Base-by-base conservation (phyloP, 1,139 yeast species). In the Saccharomyces hybrid region DNA sequence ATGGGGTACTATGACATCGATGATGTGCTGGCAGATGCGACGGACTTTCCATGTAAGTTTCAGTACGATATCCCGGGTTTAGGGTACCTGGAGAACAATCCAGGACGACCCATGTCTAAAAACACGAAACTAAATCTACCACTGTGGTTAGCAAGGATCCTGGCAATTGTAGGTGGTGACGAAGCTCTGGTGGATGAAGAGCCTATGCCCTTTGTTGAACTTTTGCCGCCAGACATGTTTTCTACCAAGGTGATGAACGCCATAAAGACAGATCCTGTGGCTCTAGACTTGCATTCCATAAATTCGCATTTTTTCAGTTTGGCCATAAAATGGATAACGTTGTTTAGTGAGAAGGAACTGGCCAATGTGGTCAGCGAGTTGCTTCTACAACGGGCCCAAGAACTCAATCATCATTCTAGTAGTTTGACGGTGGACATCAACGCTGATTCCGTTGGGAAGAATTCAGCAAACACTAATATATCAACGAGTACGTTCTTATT, bases 51-150 rank as follows among this genome's bases (percentile, higher is more conserved):
- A 0, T 83, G 93, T 63, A 80, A 78, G 53, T 89, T 90, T 74
- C 85, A 86, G 63, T 78, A 84, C 53, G 79, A 86, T 0, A 86
- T 89, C 2, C 95, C 96, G 0, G 95, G 95, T 0, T 73, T 91
- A 26, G 97, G 96, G 2, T 89, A 86, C 65, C 75, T 91, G n/a
- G 91, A 87, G 63, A 95, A 93, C 4, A 83, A 85, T 57, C 88
- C 89, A 0, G 90, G 88, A 0, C 78, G 81, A 58, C 76, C 72
- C 16, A 58, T 69, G 21, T 57, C 82, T 59, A 78, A 82, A 62
- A 85, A 83, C 48, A 78, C 95, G 1, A 84, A 83, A 64, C 68
- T 89, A 4, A 95, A 88, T 57, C 75, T 93, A 47, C 98, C 99
- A 0, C 70, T 90, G 34, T 93, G 99, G 99, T 72, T 93, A 50